phyloP scores from a whole-genome alignment of 1,284 basidiomycete species.

The Anthracocystis setariae region DNA sequence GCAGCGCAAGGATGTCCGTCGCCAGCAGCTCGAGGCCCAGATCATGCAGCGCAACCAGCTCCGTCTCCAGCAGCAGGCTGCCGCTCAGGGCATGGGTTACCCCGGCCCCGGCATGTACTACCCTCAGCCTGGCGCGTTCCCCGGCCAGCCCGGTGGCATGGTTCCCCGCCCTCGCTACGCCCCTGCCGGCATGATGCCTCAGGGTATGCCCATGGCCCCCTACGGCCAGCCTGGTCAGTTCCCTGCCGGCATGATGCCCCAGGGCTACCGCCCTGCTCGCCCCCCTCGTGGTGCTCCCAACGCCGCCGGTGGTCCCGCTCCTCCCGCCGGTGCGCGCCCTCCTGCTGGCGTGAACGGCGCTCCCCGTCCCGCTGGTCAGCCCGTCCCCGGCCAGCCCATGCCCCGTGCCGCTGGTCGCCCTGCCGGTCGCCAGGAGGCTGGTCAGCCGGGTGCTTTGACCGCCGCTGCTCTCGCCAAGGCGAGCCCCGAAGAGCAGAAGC shows the following conservation, averaged over 20 bases:
- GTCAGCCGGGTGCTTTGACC: conserved; percentile 60
- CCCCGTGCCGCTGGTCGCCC: conserved; percentile 44
- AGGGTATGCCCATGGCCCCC: conserved; percentile 65
- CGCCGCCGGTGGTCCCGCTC: conserved; percentile 49
- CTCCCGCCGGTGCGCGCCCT: conserved; percentile 52
- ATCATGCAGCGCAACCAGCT: conserved; percentile 69
- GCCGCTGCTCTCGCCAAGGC: conserved; percentile 66
- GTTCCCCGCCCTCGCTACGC: conserved; percentile 66
- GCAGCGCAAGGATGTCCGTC: conserved; percentile 96
- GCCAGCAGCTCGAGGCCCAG: conserved; percentile 98
- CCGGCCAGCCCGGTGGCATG: conserved; percentile 64
- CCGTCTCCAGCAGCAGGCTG: conserved; percentile 67
- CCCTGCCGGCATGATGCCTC: conserved; percentile 67
- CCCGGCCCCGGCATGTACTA: conserved; percentile 67
- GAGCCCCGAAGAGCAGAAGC: conserved; percentile 68
- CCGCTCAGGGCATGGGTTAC: conserved; percentile 65
- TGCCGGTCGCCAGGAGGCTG: conserved; percentile 39
- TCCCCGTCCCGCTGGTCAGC: conserved; percentile 51
- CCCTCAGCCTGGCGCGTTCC: conserved; percentile 65
- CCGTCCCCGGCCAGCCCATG: conserved; percentile 52
- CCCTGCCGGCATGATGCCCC: conserved; percentile 64
- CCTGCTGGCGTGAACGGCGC: conserved; percentile 56
- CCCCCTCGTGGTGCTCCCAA: conserved; percentile 60
- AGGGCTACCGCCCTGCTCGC: conserved; percentile 63
- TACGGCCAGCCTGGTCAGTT: conserved; percentile 66